Evolutionary conservation across 2,329 filamentous ascomycete species (phyloP).

Genomic region (Nemania sp.): DNA sequence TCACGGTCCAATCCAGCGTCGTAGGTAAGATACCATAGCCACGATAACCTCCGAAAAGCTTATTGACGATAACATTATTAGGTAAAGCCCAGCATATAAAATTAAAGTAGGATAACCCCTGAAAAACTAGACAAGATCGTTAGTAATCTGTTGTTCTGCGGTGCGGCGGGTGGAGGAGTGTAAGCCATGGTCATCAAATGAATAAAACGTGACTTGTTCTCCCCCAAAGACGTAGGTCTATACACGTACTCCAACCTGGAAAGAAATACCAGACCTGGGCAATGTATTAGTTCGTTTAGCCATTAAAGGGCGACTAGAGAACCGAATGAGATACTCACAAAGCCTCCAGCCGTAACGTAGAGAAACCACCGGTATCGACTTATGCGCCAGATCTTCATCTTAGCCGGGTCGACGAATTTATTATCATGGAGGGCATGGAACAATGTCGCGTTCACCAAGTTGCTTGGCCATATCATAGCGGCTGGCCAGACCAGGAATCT

Average conservation of each 20-base stretch:
- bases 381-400: conserved; percentile 69
- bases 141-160: not conserved
- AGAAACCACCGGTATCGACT: conserved; percentile 70
- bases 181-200: not conserved
- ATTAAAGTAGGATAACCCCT: conserved; percentile 54
- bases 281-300: conserved; percentile 40
- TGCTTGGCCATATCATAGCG: conserved; percentile 73
- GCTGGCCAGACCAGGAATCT: conserved; percentile 71
- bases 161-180: not conserved
- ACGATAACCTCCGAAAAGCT: conserved; percentile 72
- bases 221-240: not conserved
- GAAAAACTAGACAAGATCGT: conserved; percentile 52
- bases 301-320: not conserved
- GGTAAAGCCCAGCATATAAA: conserved; percentile 65
- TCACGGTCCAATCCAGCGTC: conserved; percentile 74
- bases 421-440: conserved; percentile 75
- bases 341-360: conserved; percentile 62
- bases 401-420: conserved; percentile 62
- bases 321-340: conserved; percentile 29
- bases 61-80: conserved; percentile 71
- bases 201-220: not conserved
- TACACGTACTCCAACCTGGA: conserved; percentile 57
- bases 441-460: conserved; percentile 69
- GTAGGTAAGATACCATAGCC: conserved; percentile 73
- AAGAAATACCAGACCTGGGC: conserved; percentile 63